Base-by-base conservation (phyloP, 225 moss, liverwort and hornwort genomes). In the Rhytidiadelphus loreus region DNA sequence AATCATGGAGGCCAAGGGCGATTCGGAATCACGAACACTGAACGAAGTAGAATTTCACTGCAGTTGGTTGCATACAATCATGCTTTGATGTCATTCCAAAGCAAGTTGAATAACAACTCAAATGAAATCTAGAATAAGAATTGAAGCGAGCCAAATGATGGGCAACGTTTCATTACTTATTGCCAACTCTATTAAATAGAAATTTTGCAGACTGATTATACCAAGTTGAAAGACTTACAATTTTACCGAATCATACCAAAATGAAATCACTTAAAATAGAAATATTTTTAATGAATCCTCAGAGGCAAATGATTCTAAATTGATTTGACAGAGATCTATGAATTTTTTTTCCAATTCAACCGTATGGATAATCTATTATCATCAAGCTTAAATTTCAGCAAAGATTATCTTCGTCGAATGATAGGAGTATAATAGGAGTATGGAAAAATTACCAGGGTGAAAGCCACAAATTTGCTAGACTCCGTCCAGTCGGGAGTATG, bases 381-480 rank as follows among this genome's bases (percentile, higher is more conserved):
- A 61, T 44, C 81, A 63, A 35, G 46, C 82, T 16, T 63, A 63
- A 82, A 66, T 50, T 37, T 53, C 19, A 26, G 39, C 53, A 48
- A 65, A 84, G 41, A 78, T 37, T 19, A 86, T 39, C 22, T 33
- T 44, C 68, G 13, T n/a, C 8, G 50, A 66, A 39, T 30, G 7
- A 20, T 28, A 55, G 66, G 19, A 65, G n/a, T 35, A 39, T 21
- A 41, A 85, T 41, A 85, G 26, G 56, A 75, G 68, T 56, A 55
- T 10, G 39, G 44, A 79, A 83, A 65, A 53, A 81, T 84, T 93
- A 97, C 97, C 97, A 96, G 79, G 37, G 96, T 95, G 85, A 96
- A 96, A 64, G 96, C 97, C 64, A 96, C 95, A 93, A 97, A 97
- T 91, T 95, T 95, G 89, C 97, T 97, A 23, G 95, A 89, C 87